Conservation (phyloP, 306 rosid genomes). For the Glycine soja region DNA sequence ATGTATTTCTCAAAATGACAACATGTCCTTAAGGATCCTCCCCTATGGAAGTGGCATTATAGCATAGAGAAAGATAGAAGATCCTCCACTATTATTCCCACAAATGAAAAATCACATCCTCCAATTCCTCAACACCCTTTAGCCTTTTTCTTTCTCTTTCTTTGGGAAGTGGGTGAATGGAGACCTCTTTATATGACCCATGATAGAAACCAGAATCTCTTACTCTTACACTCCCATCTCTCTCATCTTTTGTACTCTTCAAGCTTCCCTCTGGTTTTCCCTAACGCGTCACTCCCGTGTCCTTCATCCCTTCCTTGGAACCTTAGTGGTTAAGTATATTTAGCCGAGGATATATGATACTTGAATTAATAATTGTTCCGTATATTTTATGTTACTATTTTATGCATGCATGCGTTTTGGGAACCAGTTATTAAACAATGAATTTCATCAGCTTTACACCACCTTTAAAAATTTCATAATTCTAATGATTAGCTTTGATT, state of each 20-base stretch:
- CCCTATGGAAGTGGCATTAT: constrained; percentile 29
- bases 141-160: constrained; percentile 42
- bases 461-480: not conserved
- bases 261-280: constrained; percentile 59
- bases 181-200: constrained; percentile 58
- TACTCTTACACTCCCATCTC: constrained; percentile 40
- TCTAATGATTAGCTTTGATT: constrained; percentile 30
- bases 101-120: constrained; percentile 48
- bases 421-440: not conserved
- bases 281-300: constrained; percentile 63
- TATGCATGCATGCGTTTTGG: constrained; percentile 10
- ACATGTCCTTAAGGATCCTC: constrained; percentile 57
- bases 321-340: constrained; percentile 65
- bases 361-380: not conserved
- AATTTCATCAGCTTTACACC: constrained; percentile 18
- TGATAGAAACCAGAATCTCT: constrained; percentile 61
- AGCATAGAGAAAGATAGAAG: constrained; percentile 48
- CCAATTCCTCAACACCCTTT: constrained; percentile 48
- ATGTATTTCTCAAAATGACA: constrained; percentile 30
- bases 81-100: constrained; percentile 54
- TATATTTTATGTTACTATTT: not conserved
- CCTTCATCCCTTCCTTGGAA: constrained; percentile 29
- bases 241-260: constrained; percentile 65
- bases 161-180: constrained; percentile 58
- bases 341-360: not conserved